These are phyloP conservation scores for Saturnispora galanensis DNA, from an alignment of 805 yeast genomes.

Conservation along the genomic window DNA sequence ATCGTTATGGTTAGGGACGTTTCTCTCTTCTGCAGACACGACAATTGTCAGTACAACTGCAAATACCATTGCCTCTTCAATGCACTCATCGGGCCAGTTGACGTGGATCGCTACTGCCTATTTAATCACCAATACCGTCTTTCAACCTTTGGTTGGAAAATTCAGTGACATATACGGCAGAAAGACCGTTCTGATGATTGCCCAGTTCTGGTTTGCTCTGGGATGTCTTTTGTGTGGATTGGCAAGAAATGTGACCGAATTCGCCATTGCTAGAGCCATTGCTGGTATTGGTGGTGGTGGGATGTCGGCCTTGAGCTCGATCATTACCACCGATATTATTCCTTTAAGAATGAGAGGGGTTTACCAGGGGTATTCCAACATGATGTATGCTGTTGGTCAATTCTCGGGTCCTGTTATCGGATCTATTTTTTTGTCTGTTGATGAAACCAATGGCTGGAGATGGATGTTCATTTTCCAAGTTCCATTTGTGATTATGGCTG, in stretches of 20 bases:
- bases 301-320: slow-evolving; percentile 38
- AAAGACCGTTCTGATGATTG: slow-evolving; percentile 33
- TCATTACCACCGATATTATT: slow-evolving; percentile 46
- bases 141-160: slow-evolving; percentile 67
- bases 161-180: slow-evolving; percentile 58
- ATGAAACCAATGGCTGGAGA: slow-evolving; percentile 33
- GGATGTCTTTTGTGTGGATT: slow-evolving; percentile 37
- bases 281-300: slow-evolving; percentile 58
- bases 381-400: slow-evolving; percentile 31
- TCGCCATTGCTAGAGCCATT: slow-evolving; percentile 41
- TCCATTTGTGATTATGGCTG: slow-evolving; percentile 28
- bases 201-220: slow-evolving; percentile 35
- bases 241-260: slow-evolving; percentile 32
- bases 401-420: slow-evolving; percentile 37
- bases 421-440: slow-evolving; percentile 28
- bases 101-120: slow-evolving; percentile 71
- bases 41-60: slow-evolving; percentile 52
- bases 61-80: slow-evolving; percentile 49
- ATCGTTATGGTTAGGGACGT: slow-evolving; percentile 36
- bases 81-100: slow-evolving; percentile 39
- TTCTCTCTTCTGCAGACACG: slow-evolving; percentile 48
- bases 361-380: slow-evolving; percentile 41
- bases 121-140: slow-evolving; percentile 58
- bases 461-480: slow-evolving; percentile 35
- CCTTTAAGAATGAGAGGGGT: slow-evolving; percentile 44